Base-by-base conservation (phyloP, 2,329 filamentous ascomycete genomes). In the Talaromyces sp. region DNA sequence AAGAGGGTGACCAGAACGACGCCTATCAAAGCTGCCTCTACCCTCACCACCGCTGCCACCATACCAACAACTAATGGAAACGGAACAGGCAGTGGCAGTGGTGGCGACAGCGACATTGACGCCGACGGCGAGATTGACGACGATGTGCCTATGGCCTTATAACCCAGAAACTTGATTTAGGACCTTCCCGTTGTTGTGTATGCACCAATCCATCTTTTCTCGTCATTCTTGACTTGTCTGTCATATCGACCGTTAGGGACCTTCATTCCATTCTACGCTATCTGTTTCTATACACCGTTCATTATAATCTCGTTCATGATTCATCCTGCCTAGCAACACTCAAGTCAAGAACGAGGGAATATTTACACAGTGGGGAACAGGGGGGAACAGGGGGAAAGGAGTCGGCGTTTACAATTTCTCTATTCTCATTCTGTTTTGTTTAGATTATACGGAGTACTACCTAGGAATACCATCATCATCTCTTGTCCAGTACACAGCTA, bases 111-210 rank as follows among this genome's bases (percentile, higher is more conserved):
- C 25, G 64, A 65, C 11, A 31, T 61, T 10, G 64, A 65, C 27
- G 64, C 64, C 19, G 64, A 65, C 25, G 64, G 64, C 31, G 64
- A 66, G 15, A 58, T 66, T 10, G 64, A 66, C 25, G 64, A 66
- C 22, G 64, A 63, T 6, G 43, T 66, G 22, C 34, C 38, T 15
- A 63, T 66, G 45, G 29, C 31, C 25, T 43, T 53, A 8, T 53
- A 53, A 31, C 15, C 13, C 8, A 8, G 5, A 51, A 27, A n/a
- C n/a, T n/a, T n/a, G n/a, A n/a, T n/a, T n/a, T n/a, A n/a, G n/a
- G n/a, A n/a, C n/a, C n/a, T n/a, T n/a, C n/a, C n/a, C n/a, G n/a
- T n/a, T n/a, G n/a, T n/a, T n/a, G n/a, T n/a, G n/a, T n/a, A n/a
- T n/a, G n/a, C n/a, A n/a, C n/a, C 43, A 22, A 47, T 29, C 7